Base-by-base conservation (phyloP, 305 asterid genomes). In the Fraxinus sp. region DNA sequence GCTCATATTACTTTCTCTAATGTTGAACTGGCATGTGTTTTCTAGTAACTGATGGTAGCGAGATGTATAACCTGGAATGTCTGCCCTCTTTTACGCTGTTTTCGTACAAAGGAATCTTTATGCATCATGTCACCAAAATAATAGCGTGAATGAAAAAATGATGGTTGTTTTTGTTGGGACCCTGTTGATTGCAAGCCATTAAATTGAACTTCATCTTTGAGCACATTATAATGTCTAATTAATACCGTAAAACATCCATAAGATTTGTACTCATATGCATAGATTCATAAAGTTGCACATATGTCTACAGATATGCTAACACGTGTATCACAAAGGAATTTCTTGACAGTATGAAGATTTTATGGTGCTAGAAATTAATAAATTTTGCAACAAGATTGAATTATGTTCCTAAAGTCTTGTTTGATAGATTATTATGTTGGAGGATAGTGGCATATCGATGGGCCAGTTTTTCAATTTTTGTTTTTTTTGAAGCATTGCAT, bases 341-440 rank as follows among this genome's bases (percentile, higher is more conserved):
- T 71, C 52, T 78, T 18, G 74, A 46, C 74, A 81, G 46, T 46
- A 78, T 49, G 26, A 36, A 57, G 81, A 30, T 66, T 16, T n/a
- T 49, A 74, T 22, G 46, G 59, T 79, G 32, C 76, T 41, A 44
- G 39, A 81, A 28, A 79, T 32, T 71, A 39, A n/a, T 35, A 36
- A 71, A 30, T 49, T 8, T 80, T 72, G 28, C 22, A 14, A 80
- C 28, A 11, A 36, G 70, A 33, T 62, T 57, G 76, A 75, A 57
- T 22, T 6, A 76, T 66, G 35, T 73, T 57, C 70, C 73, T 39
- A 26, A 32, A 33, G 77, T 84, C 59, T 76, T 73, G 24, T 41
- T 57, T 52, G 62, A 30, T 28, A 70, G n/a, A 73, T 39, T 57
- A 64, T 41, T 71, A 44, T 82, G n/a, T 71, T 68, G 62, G 32